Evolutionary conservation across 139 green algal genomes (phyloP), one percentile per base, ranked within the genome.

Genomic region (Desmodesmus armatus): DNA sequence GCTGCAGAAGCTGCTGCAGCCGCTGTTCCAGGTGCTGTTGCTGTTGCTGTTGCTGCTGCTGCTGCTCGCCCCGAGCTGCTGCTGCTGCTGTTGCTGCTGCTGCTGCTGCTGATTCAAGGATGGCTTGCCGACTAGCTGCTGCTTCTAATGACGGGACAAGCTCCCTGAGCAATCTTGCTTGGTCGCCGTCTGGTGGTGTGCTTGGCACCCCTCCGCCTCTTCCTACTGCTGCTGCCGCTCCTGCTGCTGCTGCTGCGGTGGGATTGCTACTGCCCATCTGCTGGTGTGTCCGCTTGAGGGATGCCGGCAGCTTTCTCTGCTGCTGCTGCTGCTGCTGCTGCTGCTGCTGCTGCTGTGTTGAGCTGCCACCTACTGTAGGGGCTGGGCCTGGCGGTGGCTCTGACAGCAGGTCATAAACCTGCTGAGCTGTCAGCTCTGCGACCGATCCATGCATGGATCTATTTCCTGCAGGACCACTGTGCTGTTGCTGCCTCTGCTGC

Each of bases 151-250:
- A 72, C 27, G 0, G 63, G 23, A 15, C 31, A 60, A 60, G 17
- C 49, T 60, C 17, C 49, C 13, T 60, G 17, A 60, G 13, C 13
- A 17, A 27, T 60, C 63, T 41, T 19, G 43, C 63, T 33, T 29
- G 41, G 69, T 3, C 7, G 13, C 13, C 39, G 37, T 33, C 21
- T 5, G 39, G 69, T 29, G 41, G 69, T 3, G 1, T 31, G 13
- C 69, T 13, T 15, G 69, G 35, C 58, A 1, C 27, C 33, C 37
- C 79, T 88, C 29, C 62, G 31, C 72, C 78, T 87, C 11, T 65
- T 62, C 5, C 47, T 47, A 5, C 58, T 53, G 7, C 25, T 41
- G 23, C 78, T 65, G 17, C 79, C 65, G 3, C 65, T 43, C 3
- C 81, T 51, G 53, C 66, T 53, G 17, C 69, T 37, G 19, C 47